Base-by-base conservation (phyloP, 2,329 filamentous ascomycete genomes). In the Talaromyces sp. region DNA sequence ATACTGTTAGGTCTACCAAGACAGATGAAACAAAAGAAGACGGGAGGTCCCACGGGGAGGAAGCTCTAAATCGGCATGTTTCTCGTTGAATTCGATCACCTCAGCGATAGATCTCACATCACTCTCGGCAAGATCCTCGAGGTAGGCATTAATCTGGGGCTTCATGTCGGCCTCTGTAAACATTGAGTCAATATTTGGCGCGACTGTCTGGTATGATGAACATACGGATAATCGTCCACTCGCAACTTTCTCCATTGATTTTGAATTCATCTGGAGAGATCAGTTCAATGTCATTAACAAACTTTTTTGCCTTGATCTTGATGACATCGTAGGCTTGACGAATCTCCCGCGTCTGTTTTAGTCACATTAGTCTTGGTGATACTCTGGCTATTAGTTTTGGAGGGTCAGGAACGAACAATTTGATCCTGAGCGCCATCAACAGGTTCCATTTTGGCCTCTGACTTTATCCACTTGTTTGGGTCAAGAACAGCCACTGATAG, bases 81-180 rank as follows among this genome's bases (percentile, higher is more conserved):
- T 49, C 22, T 45, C 44, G 13, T 58, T 58, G 36, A 52, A 58
- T 2, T 52, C 52, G 17, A 58, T 55, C 13, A 58, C 33, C 9
- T 58, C 55, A 8, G 36, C 47, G 9, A 58, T 22, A 4, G 52
- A 52, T 8, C 49, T 35, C 2, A 58, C 52, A 7, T 52, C 43
- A 19, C 49, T 53, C 29, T 58, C 49, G 17, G 39, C 52, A 16
- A 58, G 51, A 11, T 42, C 42, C 49, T 51, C 41, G 7, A 57
- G 49, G 39, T 57, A 57, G 2, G 24, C 32, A 40, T 52, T 51
- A 20, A 57, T 32, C 17, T 51, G 47, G 9, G 37, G 41, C 17
- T 49, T 54, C 32, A 50, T 29, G 33, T 55, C 55, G 2, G 49
- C 49, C 50, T 51, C 47, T 56, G 16, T 14, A 13, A 10, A 7